Evolutionary conservation across 495 filamentous ascomycete genomes (phyloP).

Genomic region (Xylaria nigripes): DNA sequence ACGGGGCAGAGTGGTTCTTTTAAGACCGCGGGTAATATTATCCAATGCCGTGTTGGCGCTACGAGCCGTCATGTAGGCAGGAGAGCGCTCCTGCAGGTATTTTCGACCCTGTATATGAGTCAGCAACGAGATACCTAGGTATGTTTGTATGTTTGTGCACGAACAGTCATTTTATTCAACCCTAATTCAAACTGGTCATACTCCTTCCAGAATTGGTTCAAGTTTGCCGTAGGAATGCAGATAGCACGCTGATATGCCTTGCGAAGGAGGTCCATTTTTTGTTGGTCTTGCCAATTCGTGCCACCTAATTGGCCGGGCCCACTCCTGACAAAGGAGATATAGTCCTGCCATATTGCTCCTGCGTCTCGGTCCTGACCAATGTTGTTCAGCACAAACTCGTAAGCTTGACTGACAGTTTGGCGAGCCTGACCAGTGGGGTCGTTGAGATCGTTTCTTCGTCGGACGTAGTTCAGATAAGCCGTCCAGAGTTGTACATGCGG

Average conservation of each 20-base stretch:
- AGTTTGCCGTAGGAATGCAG: slow-evolving; percentile 67
- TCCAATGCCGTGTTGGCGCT: slow-evolving; percentile 74
- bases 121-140: slow-evolving; percentile 1
- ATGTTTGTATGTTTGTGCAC: slow-evolving; percentile 8
- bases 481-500: slow-evolving; percentile 83
- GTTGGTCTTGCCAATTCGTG: slow-evolving; percentile 85
- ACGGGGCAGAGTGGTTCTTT: slow-evolving; percentile 66
- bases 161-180: slow-evolving; percentile 79
- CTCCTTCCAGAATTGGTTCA: slow-evolving; percentile 87
- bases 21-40: slow-evolving; percentile 71
- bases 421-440: slow-evolving; percentile 71
- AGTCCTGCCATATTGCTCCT: slow-evolving; percentile 87
- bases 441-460: slow-evolving; percentile 78
- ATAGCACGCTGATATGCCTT: slow-evolving; percentile 88
- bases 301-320: slow-evolving; percentile 80
- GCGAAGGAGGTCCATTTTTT: slow-evolving; percentile 90
- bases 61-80: slow-evolving; percentile 88
- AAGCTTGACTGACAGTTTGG: slow-evolving; percentile 67
- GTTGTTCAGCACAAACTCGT: slow-evolving; percentile 82
- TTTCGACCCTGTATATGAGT: slow-evolving; percentile 66
- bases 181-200: slow-evolving; percentile 93
- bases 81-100: slow-evolving; percentile 81
- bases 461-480: slow-evolving; percentile 90
- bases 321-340: slow-evolving; percentile 80
- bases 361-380: slow-evolving; percentile 88